phyloP scores from a whole-genome alignment of 176 grass and related monocot genomes.

The Musa itinerans region DNA sequence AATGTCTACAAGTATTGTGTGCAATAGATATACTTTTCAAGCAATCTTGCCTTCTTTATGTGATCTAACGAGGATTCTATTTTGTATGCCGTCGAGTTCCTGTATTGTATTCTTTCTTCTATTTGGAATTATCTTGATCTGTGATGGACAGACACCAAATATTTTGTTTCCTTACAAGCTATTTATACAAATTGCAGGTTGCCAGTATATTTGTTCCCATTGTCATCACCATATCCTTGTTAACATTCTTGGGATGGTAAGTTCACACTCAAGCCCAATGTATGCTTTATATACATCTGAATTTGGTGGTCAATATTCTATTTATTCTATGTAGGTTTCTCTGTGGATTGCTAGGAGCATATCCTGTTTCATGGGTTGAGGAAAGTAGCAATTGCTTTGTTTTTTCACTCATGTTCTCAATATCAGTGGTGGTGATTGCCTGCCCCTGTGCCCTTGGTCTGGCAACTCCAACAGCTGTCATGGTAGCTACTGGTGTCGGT shows the following conservation, averaged over 20 bases:
- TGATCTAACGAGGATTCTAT: too few relatives aligned
- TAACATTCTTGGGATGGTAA: constrained; percentile 84
- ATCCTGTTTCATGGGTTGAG: constrained; percentile 76
- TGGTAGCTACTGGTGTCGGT: constrained; percentile 95
- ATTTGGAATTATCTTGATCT: background rate
- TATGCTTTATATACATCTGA: background rate
- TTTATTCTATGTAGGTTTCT: constrained; percentile 58
- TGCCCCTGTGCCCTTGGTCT: constrained; percentile 94
- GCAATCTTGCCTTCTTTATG: too few relatives aligned
- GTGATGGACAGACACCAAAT: background rate
- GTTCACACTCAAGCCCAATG: constrained; percentile 3
- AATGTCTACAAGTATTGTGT: too few relatives aligned
- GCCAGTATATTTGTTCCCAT: constrained; percentile 55
- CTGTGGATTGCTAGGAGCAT: constrained; percentile 80
- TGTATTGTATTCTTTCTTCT: too few relatives aligned
- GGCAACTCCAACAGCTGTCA: constrained; percentile 95
- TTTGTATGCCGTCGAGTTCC: too few relatives aligned
- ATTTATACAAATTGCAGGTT: constrained; percentile 9
- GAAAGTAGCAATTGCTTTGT: constrained; percentile 31
- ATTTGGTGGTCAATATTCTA: constrained; percentile 1
- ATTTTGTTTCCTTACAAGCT: background rate
- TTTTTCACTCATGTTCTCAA: constrained; percentile 94
- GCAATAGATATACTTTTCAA: too few relatives aligned
- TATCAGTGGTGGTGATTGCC: constrained; percentile 97
- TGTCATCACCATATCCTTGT: constrained; percentile 74